Conservation (phyloP, 1,284 basidiomycete species). For the Vanrija sp. region DNA sequence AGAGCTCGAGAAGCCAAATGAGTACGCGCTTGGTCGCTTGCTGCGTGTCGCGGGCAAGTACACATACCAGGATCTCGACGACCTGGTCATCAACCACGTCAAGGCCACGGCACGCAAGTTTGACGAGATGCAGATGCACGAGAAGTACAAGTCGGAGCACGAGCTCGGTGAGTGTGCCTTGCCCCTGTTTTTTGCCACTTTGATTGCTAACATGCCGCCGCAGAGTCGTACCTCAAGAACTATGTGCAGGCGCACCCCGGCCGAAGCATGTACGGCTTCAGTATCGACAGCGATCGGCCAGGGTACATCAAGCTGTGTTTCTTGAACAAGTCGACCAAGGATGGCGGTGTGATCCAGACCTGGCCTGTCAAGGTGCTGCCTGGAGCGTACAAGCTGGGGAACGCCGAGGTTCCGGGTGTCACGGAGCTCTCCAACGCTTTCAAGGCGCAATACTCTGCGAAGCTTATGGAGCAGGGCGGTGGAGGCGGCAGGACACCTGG, state of each 20-base stretch:
- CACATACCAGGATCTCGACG: constrained; percentile 91
- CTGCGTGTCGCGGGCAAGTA: constrained; percentile 73
- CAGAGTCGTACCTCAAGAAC: constrained; percentile 84
- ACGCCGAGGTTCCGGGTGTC: constrained; percentile 81
- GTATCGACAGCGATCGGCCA: constrained; percentile 80
- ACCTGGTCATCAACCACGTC: constrained; percentile 95
- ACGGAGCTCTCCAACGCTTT: constrained; percentile 91
- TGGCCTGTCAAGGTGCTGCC: constrained; percentile 89
- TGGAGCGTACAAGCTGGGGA: constrained; percentile 83
- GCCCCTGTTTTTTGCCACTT: neutral
- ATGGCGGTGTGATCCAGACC: constrained; percentile 61
- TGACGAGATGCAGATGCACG: constrained; percentile 91
- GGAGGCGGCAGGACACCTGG: constrained; percentile 70
- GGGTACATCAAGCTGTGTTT: constrained; percentile 94
- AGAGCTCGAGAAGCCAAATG: constrained; percentile 70
- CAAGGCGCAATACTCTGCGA: constrained; percentile 67
- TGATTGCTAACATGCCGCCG: neutral
- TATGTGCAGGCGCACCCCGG: constrained; percentile 89
- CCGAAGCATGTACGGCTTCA: constrained; percentile 94
- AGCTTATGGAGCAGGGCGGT: constrained; percentile 33
- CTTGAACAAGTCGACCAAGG: constrained; percentile 75
- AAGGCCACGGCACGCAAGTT: constrained; percentile 91
- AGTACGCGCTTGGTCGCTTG: constrained; percentile 64
- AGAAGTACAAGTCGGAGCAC: constrained; percentile 89
- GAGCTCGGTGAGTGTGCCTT: constrained; percentile 69